Percentiles rank a stretch among this genome's conserved stretches.
Evolutionary conservation across 1,284 basidiomycete genomes (phyloP).

Genomic region (Cryptococcus sp.): DNA sequence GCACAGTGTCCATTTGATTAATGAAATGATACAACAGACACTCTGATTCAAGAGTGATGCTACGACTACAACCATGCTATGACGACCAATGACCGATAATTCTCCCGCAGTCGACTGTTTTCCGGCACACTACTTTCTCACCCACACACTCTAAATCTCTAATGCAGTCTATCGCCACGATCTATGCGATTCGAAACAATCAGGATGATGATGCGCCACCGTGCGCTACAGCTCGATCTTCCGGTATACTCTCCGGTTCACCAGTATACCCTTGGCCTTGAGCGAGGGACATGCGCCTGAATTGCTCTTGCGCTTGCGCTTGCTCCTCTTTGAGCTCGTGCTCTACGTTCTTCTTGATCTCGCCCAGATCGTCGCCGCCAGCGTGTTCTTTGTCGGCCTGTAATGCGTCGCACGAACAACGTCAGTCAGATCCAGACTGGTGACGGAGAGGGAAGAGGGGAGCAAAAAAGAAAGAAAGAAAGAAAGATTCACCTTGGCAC

Average conservation of each 20-base stretch:
- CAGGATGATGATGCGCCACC: neutral
- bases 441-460: too few relatives aligned
- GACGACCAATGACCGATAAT: too few relatives aligned
- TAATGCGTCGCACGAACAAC: conserved; percentile 16
- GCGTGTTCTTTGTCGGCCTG: conserved; percentile 41
- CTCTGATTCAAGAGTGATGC: too few relatives aligned
- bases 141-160: too few relatives aligned
- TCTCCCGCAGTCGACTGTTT: too few relatives aligned
- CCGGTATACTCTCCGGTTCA: conserved; percentile 9
- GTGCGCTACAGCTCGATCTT: conserved; percentile 4
- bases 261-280: neutral
- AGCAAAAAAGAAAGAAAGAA: neutral
- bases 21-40: too few relatives aligned
- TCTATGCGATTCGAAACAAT: neutral
- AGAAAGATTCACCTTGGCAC: conserved; percentile 33
- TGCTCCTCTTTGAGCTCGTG: conserved; percentile 16
- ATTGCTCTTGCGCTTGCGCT: conserved; percentile 3
- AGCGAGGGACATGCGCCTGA: conserved; percentile 1
- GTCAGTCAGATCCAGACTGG: neutral
- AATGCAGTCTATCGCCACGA: too few relatives aligned
- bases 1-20: too few relatives aligned
- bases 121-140: too few relatives aligned
- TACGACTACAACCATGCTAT: too few relatives aligned
- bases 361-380: conserved; percentile 34
- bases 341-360: conserved; percentile 28